These are phyloP conservation scores for Danielia oregonensis DNA, from an alignment of 805 yeast species.

Conservation along the genomic window DNA sequence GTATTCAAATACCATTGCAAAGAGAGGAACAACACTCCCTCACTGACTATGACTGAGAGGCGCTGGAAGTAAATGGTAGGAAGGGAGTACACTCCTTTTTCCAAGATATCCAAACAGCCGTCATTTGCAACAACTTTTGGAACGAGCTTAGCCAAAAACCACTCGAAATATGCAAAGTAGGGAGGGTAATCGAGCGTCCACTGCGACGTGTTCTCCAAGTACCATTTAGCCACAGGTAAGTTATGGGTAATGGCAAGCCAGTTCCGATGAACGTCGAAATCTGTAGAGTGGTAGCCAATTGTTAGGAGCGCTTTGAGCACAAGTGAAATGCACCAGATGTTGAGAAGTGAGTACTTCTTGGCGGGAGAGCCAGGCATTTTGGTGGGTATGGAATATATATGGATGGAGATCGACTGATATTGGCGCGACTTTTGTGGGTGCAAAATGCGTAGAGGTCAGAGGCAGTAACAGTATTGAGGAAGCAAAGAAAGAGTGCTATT, in stretches of 20 bases:
- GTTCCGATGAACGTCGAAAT: slow-evolving; percentile 94
- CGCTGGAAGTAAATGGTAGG: slow-evolving; percentile 86
- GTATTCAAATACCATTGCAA: slow-evolving; percentile 68
- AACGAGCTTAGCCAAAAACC: slow-evolving; percentile 67
- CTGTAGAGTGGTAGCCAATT: slow-evolving; percentile 86
- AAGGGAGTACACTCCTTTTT: slow-evolving; percentile 63
- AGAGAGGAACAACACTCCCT: slow-evolving; percentile 63
- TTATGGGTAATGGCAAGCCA: slow-evolving; percentile 90
- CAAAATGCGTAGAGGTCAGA: neutral
- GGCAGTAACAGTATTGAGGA: too few relatives aligned
- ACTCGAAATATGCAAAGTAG: slow-evolving; percentile 93
- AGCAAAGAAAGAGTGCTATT: too few relatives aligned
- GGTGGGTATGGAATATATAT: too few relatives aligned
- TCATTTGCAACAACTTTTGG: slow-evolving; percentile 61
- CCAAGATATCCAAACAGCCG: slow-evolving; percentile 72
- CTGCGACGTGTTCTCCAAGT: slow-evolving; percentile 67
- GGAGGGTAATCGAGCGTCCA: slow-evolving; percentile 99
- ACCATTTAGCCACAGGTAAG: slow-evolving; percentile 79
- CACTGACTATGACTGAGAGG: slow-evolving; percentile 73
- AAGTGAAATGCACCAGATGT: slow-evolving; percentile 35
- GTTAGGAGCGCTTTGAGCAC: slow-evolving; percentile 32
- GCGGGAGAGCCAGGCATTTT: neutral
- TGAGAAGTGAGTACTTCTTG: slow-evolving; percentile 22
- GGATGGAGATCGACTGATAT: neutral
- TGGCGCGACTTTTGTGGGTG: neutral